Evolutionary conservation across 192 early-diverging fungal species (phyloP), one percentile per base, ranked within the genome.

Genomic region (Coemansia javaensis): DNA sequence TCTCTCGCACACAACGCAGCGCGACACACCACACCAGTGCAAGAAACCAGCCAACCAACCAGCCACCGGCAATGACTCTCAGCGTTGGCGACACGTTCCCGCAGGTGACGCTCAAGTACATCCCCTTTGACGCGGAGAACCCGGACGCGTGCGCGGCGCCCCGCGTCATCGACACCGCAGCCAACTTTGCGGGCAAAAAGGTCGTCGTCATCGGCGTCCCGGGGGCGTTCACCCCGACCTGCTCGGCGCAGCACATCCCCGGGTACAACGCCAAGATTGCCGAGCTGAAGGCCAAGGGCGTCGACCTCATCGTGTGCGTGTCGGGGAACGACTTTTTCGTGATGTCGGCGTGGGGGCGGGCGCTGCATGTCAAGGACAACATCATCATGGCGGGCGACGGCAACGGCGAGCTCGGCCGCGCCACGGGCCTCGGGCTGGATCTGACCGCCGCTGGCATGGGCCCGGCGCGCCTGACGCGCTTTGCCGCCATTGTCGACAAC

Each of bases 381-480:
- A 66, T 75, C 34, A 44, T 60, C 51, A 83, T 90, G 84, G 81
- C 83, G 37, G 79, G 85, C 20, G 88, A 90, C 49, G 87, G 82
- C 30, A 85, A 82, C 59, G 84, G 75, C 28, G 78, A 77, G 0
- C 86, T 87, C 24, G 73, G 77, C 30, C 71, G 67, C 17, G 80
- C 82, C 10, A 77, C 86, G 7, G 88, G 88, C 7, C 79, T 90
- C 12, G 44, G 62, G 12, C 40, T 69, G 56, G 87, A 87, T 33
- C 65, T 86, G 25, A 63, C 82, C 38, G 70, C 63, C 30, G 36
- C 61, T 39, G 79, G 79, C 35, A 53, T 85, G 72, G 88, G 86
- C 45, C 40, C 74, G 16, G 44, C 78, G 31, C 79, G 88, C 24
- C 68, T 84, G 50, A 71, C 82, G 44, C 78, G 88, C 47, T 88